Evolutionary conservation across 164 flowering plant genomes (phyloP), one percentile per base, ranked within the genome.

Genomic region (Hamamelis virginiana): DNA sequence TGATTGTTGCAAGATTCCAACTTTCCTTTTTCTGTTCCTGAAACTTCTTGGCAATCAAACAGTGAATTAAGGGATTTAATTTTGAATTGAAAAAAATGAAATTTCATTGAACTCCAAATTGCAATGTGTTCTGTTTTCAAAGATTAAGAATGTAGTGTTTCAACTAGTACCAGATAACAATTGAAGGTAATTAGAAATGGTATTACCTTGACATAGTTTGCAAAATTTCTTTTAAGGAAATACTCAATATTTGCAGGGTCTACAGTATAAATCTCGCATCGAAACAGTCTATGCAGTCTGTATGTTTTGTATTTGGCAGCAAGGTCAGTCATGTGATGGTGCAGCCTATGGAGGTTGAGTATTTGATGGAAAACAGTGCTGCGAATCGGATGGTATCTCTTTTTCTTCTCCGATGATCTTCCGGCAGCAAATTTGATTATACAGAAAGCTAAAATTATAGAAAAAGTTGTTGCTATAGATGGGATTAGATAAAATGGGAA

Each of bases 171-270:
- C n/a, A n/a, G n/a, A n/a, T n/a, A n/a, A n/a, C n/a, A n/a, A n/a
- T n/a, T n/a, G n/a, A n/a, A n/a, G n/a, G n/a, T n/a, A n/a, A n/a
- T n/a, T n/a, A n/a, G n/a, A 33, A 0, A n/a, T n/a, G n/a, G n/a
- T n/a, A n/a, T 4, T 73, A 83, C 89, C 85, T 85, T 87, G 75
- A 81, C 89, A 66, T 80, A 85, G 50, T 87, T 85, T 3, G 63
- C 67, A 25, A 87, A 85, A 67, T 82, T 85, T 1, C 85, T 76
- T 67, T 87, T 85, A 69, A 88, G 90, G 0, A 86, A 75, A 38
- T 88, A 75, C 70, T 85, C 88, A 38, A 89, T 86, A 53, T 82
- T 87, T 8, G 68, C 77, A 12, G 93, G 89, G 41, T 85, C 85
- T 1, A 80, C 59, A 11, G 86, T 85, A 76, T 72, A 89, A 45